These are phyloP conservation scores for Candida wancherniae DNA, from an alignment of 805 yeast genomes.

Conservation along the genomic window DNA sequence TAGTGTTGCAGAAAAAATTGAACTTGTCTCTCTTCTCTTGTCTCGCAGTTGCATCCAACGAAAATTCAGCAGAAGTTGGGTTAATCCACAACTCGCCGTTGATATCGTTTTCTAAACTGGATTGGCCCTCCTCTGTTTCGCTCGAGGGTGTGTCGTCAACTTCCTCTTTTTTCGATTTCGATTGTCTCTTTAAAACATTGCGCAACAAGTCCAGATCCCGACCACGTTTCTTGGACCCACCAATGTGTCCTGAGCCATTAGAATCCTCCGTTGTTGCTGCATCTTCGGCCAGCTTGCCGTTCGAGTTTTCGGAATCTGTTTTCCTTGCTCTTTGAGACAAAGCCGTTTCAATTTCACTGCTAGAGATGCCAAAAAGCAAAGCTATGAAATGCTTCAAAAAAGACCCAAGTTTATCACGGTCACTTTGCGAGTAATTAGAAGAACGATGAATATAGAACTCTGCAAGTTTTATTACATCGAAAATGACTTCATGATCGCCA, in stretches of 20 bases:
- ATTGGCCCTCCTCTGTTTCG: slow-evolving; percentile 32
- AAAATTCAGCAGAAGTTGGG: slow-evolving; percentile 27
- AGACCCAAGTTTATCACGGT: slow-evolving; percentile 69
- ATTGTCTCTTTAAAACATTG: slow-evolving; percentile 56
- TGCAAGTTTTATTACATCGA: slow-evolving; percentile 67
- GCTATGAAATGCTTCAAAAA: slow-evolving; percentile 68
- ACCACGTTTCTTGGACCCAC: slow-evolving; percentile 40
- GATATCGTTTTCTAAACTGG: slow-evolving; percentile 28
- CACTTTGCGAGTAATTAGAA: slow-evolving; percentile 73
- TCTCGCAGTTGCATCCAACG: slow-evolving; percentile 22
- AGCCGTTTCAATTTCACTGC: slow-evolving; percentile 43
- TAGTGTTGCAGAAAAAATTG: slow-evolving; percentile 84
- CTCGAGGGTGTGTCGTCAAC: slow-evolving; percentile 27
- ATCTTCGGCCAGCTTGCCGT: slow-evolving; percentile 11
- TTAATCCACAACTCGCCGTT: slow-evolving; percentile 42
- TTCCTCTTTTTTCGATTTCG: slow-evolving; percentile 35
- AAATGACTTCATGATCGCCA: slow-evolving; percentile 60
- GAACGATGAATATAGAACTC: slow-evolving; percentile 62
- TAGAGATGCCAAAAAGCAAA: slow-evolving; percentile 62
- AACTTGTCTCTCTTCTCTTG: slow-evolving; percentile 47
- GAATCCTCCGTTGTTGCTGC: slow-evolving; percentile 13
- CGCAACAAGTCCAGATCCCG: slow-evolving; percentile 54
- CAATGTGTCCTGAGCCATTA: slow-evolving; percentile 7
- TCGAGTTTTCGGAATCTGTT: slow-evolving; percentile 16
- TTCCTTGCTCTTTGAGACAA: slow-evolving; percentile 20